Evolutionary conservation across 176 grass and related monocot species (phyloP).

Genomic region (Ensete ventricosum): DNA sequence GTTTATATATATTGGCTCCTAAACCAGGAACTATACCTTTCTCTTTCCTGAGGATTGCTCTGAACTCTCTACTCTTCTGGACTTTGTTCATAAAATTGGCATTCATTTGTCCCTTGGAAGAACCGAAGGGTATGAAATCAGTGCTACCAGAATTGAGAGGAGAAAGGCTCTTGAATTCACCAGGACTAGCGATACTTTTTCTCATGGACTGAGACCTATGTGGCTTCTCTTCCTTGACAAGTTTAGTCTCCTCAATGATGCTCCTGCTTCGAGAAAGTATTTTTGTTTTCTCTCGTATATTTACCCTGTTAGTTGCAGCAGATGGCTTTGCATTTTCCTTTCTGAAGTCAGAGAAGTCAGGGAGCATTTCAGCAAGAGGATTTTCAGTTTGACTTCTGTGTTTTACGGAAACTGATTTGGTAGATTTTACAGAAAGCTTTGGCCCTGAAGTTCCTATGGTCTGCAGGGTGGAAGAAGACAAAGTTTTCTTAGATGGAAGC

Average conservation of each 20-base stretch:
- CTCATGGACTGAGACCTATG: slow-evolving; percentile 73
- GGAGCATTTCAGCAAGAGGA: slow-evolving; percentile 72
- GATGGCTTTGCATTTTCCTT: slow-evolving; percentile 95
- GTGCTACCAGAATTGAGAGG: slow-evolving; percentile 38
- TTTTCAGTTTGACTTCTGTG: slow-evolving; percentile 51
- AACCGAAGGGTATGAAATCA: slow-evolving; percentile 34
- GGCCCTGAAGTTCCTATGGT: slow-evolving; percentile 6
- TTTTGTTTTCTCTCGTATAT: slow-evolving; percentile 39
- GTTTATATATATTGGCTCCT: slow-evolving; percentile 20
- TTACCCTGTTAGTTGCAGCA: slow-evolving; percentile 42
- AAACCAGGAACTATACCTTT: slow-evolving; percentile 26
- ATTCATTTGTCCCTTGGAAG: slow-evolving; percentile 33
- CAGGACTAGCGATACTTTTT: slow-evolving; percentile 44
- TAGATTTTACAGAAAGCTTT: slow-evolving; percentile 46
- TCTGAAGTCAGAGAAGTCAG: slow-evolving; percentile 74
- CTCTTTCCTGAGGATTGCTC: slow-evolving; percentile 50
- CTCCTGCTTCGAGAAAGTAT: slow-evolving; percentile 68
- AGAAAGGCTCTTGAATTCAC: slow-evolving; percentile 66
- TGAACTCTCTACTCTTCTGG: slow-evolving; percentile 29
- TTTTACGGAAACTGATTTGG: slow-evolving; percentile 46
- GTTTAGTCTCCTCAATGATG: slow-evolving; percentile 55
- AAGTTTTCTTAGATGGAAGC: slow-evolving; percentile 44
- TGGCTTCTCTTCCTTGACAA: slow-evolving; percentile 67
- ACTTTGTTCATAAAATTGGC: slow-evolving; percentile 24
- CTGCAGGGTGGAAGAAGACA: slow-evolving; percentile 43